A percentile compares a stretch with the other conserved stretches of the same genome.
Evolutionary conservation across 768 basidiomycete genomes (phyloP).

Genomic region (Leucosporidium creatinivorum): DNA sequence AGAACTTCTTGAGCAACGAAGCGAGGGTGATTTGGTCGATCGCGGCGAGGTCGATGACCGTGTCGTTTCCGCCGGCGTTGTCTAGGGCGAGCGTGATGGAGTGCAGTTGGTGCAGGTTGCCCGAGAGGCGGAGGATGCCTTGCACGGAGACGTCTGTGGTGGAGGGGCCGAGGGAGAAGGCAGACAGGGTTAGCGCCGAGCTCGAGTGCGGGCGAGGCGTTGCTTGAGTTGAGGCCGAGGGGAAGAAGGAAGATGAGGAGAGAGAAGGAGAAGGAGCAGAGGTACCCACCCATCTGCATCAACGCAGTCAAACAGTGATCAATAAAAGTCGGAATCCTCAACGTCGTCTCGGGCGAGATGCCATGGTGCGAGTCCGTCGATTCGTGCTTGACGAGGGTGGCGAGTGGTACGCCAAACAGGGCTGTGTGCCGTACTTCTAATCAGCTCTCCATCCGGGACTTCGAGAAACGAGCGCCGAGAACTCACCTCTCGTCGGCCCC

Average conservation of each 20-base stretch:
- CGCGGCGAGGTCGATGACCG: conserved; percentile 19
- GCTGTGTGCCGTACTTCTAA: too few relatives aligned
- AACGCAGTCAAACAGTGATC: conserved; percentile 28
- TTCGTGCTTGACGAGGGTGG: conserved; percentile 14
- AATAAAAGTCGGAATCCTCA: conserved; percentile 23
- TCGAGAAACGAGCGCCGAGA: too few relatives aligned
- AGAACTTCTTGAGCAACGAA: conserved; percentile 15
- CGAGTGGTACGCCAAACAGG: conserved; percentile 16
- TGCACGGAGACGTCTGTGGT: conserved; percentile 8
- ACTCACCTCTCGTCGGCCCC: conserved; percentile 2
- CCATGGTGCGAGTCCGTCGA: conserved; percentile 17
- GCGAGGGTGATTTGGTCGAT: conserved; percentile 28
- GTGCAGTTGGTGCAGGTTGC: not conserved
- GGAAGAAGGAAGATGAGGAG: not conserved
- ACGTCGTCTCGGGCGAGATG: conserved; percentile 7
- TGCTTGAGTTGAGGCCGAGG: not conserved
- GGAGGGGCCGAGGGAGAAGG: too few relatives aligned
- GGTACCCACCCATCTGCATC: conserved; percentile 11
- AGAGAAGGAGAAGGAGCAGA: not conserved
- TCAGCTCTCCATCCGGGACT: too few relatives aligned
- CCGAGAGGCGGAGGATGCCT: conserved; percentile 21
- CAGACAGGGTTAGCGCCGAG: too few relatives aligned
- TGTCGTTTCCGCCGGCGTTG: conserved; percentile 12
- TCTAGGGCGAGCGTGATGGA: conserved; percentile 21
- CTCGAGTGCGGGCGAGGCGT: too few relatives aligned